Percentiles rank a stretch among this genome's conserved stretches.
Conservation (phyloP, 176 grass and related monocot species). For the Triticum urartu region DNA sequence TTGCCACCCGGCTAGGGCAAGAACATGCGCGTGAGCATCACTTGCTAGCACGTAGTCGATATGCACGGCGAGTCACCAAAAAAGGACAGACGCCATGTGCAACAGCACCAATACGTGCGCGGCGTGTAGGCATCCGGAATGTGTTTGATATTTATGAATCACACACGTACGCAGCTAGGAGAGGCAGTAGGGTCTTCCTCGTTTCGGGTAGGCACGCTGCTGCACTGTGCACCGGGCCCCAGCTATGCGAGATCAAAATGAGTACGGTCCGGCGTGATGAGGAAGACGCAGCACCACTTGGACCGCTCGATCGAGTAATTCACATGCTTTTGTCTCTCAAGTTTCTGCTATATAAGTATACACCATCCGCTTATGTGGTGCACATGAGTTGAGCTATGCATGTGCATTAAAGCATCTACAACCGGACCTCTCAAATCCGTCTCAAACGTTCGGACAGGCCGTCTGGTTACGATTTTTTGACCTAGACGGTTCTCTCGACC, state of each 20-base stretch:
- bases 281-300: background rate
- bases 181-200: background rate
- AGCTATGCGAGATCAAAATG: background rate
- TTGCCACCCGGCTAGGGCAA: background rate
- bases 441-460: no score
- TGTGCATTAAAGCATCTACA: background rate
- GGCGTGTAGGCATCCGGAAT: background rate
- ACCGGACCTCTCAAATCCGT: no score
- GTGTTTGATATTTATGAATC: background rate
- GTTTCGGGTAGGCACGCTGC: background rate
- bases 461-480: no score
- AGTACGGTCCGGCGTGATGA: background rate
- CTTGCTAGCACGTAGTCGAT: background rate
- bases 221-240: background rate
- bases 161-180: conserved; percentile 5
- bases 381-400: background rate
- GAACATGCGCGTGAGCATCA: background rate
- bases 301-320: background rate
- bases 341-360: background rate
- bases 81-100: conserved; percentile 1
- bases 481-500: no score
- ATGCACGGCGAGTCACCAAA: background rate
- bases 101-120: background rate
- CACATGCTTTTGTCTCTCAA: background rate
- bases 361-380: background rate